Percentiles rank a stretch among this genome's conserved stretches.
These are phyloP conservation scores for Isabelozyma rhagii DNA, from an alignment of 805 yeast genomes.

Conservation along the genomic window DNA sequence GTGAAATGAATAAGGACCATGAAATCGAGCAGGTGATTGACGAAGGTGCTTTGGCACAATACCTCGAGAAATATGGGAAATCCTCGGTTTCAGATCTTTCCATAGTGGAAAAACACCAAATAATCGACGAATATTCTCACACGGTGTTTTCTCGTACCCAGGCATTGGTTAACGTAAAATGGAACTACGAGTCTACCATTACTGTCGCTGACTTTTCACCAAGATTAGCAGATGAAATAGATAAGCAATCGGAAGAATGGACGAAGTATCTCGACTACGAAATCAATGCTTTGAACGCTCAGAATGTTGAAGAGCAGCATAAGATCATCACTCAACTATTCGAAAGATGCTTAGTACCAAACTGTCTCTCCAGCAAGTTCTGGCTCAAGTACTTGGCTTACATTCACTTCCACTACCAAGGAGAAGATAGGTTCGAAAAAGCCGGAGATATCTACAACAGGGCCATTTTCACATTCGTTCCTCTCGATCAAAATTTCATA, in stretches of 20 bases:
- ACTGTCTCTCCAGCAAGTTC: slow-evolving; percentile 53
- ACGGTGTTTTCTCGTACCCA: slow-evolving; percentile 47
- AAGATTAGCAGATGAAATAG: slow-evolving; percentile 24
- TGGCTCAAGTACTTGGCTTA: slow-evolving; percentile 72
- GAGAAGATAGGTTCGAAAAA: slow-evolving; percentile 17
- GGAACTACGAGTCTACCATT: slow-evolving; percentile 71
- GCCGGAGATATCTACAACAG: slow-evolving; percentile 47
- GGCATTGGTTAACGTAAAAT: slow-evolving; percentile 50
- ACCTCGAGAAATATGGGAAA: slow-evolving; percentile 20
- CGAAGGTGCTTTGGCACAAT: slow-evolving; percentile 11
- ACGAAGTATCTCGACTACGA: slow-evolving; percentile 56
- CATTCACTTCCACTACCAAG: slow-evolving; percentile 23
- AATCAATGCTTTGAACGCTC: slow-evolving; percentile 22
- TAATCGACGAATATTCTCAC: slow-evolving; percentile 44
- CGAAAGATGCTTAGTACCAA: slow-evolving; percentile 72
- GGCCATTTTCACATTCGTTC: slow-evolving; percentile 44
- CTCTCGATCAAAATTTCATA: slow-evolving; percentile 21
- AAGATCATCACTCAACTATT: slow-evolving; percentile 48
- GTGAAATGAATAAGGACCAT: slow-evolving; percentile 34
- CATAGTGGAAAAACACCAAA: slow-evolving; percentile 34
- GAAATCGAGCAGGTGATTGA: slow-evolving; percentile 23
- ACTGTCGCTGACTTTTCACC: slow-evolving; percentile 58
- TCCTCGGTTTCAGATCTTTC: slow-evolving; percentile 23
- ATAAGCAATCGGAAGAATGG: slow-evolving; percentile 56
- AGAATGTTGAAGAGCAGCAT: slow-evolving; percentile 11